phyloP scores from a whole-genome alignment of 768 basidiomycete species.

The Lactifluus pinguis region DNA sequence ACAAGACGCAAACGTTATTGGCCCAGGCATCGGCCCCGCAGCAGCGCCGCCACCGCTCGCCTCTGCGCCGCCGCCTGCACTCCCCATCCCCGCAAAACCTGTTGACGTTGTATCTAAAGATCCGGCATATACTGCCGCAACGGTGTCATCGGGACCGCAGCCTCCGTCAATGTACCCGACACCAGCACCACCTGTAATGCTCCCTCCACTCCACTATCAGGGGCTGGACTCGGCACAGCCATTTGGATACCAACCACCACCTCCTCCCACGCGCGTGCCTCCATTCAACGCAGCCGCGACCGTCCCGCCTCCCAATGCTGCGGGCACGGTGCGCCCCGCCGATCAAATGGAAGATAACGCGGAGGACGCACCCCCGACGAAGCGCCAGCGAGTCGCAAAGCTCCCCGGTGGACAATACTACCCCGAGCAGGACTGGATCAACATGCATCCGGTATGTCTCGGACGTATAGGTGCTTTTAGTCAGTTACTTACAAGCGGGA shows the following conservation, averaged over 20 bases:
- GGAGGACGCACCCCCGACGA: slow-evolving; percentile 71
- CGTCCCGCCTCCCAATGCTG: slow-evolving; percentile 33
- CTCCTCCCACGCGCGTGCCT: slow-evolving; percentile 27
- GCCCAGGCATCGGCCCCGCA: slow-evolving; percentile 80
- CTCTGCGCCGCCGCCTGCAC: slow-evolving; percentile 56
- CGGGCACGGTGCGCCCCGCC: slow-evolving; percentile 68
- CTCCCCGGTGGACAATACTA: slow-evolving; percentile 77
- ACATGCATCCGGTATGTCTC: slow-evolving; percentile 67
- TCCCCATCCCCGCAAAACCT: slow-evolving; percentile 59
- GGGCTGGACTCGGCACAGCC: slow-evolving; percentile 68
- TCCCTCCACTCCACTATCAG: slow-evolving; percentile 79
- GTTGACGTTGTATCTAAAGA: slow-evolving; percentile 33
- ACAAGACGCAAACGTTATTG: slow-evolving; percentile 71
- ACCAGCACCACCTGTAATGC: slow-evolving; percentile 58
- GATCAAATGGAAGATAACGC: slow-evolving; percentile 69
- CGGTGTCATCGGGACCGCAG: slow-evolving; percentile 86
- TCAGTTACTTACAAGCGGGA: not conserved
- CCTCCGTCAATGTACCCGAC: slow-evolving; percentile 64
- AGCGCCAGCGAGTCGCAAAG: slow-evolving; percentile 81
- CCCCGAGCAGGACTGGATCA: slow-evolving; percentile 84
- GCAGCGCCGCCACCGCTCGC: slow-evolving; percentile 58
- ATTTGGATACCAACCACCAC: slow-evolving; percentile 68
- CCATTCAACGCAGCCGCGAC: slow-evolving; percentile 54
- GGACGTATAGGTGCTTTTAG: not conserved
- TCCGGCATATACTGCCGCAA: slow-evolving; percentile 69